These are phyloP conservation scores for Eragrostis tef DNA, from an alignment of 202 grass and related monocot genomes.

Conservation along the genomic window DNA sequence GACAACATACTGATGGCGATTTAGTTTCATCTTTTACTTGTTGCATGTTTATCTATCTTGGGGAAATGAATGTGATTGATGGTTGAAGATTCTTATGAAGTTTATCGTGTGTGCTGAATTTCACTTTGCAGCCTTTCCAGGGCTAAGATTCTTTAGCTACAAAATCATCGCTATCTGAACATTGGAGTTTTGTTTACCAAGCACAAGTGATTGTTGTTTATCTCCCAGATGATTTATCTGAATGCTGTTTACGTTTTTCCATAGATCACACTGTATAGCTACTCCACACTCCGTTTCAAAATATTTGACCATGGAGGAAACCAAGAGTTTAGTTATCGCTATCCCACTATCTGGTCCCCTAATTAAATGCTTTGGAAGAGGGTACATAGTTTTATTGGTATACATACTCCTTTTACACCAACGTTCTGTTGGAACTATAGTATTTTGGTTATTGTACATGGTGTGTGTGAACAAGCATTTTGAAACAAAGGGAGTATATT, in stretches of 20 bases:
- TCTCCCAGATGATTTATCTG: constrained; percentile 19
- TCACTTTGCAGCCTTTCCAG: not conserved
- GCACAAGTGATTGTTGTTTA: constrained; percentile 6
- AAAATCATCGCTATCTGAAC: not conserved
- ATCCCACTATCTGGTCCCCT: not conserved
- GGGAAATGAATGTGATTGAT: constrained; percentile 5
- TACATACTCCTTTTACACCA: not conserved
- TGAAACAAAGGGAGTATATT: not conserved
- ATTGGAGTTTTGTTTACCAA: constrained; percentile 13
- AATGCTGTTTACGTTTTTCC: not conserved
- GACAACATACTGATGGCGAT: constrained; percentile 13
- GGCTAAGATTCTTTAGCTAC: constrained; percentile 11
- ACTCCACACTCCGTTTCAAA: not conserved
- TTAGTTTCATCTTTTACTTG: constrained; percentile 14
- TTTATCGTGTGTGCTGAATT: constrained; percentile 24
- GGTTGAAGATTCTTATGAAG: constrained; percentile 23
- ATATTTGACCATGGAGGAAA: not conserved
- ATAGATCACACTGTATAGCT: not conserved
- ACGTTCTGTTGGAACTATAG: not conserved
- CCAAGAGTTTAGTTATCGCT: not conserved
- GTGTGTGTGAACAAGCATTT: not conserved
- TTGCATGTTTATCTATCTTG: constrained; percentile 9
- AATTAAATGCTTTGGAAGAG: not conserved
- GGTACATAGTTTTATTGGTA: not conserved
- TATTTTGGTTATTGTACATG: not conserved